Evolutionary conservation across 768 basidiomycete species (phyloP), one percentile per base, ranked within the genome.

Genomic region (Cystobasidium onofrii): DNA sequence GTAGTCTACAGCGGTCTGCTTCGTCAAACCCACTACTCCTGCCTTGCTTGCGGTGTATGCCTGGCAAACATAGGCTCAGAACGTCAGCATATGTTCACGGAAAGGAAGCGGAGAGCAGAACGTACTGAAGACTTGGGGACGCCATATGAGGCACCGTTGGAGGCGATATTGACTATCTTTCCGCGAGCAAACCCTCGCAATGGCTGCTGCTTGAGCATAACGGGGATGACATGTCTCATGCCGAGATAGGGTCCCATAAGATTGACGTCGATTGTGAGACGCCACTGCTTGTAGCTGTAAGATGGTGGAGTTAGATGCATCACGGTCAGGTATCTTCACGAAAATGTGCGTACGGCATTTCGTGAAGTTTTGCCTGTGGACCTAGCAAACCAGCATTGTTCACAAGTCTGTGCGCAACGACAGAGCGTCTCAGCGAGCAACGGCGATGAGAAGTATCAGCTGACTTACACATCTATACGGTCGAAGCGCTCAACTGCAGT

Each of bases 131-230:
- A 33, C 25, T 61, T 33, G 2, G 60, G 31, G 60, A 61, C 60
- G 15, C 36, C 31, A 33, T 33, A 61, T 18, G 36, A 39, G 60
- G 31, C 60, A 61, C 36, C 36, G 20, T 33, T 61, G 18, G 31
- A 33, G 60, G 60, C 60, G 25, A 61, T 39, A 23, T 61, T 61
- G 60, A 61, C 60, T 4, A 61, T 61, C 60, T 61, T 33, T 6
- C 31, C 60, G 3, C 60, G 60, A n/a, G 46, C 46, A 20, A 9
- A 20, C 4, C 60, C 36, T 15, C 60, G 7, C 25, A 61, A 33
- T 33, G 60, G 60, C 31, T 61, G 31, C 31, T 33, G 36, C 60
- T 61, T 61, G n/a, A 61, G 60, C 60, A 61, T 61, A 27, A 27
- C 18, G 23, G 60, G 60, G 10, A 61, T 33, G n/a, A 61, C 60